Evolutionary conservation across 1,284 basidiomycete species (phyloP), one percentile per base, ranked within the genome.

Genomic region (Cystobasidiaceae sp.): DNA sequence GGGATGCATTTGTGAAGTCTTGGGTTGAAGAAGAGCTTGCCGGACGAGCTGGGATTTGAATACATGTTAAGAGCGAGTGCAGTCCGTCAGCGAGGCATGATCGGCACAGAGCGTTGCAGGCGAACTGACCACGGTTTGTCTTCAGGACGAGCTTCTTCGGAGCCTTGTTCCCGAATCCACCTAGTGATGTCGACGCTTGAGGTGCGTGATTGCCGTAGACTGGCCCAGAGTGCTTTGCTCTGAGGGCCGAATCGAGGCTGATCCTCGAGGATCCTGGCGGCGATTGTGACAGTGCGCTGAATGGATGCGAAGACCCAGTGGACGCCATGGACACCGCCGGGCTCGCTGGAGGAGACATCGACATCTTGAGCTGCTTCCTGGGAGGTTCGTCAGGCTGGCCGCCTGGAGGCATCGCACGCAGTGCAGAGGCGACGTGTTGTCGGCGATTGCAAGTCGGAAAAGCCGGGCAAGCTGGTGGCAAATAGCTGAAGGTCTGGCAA

Each of bases 121-220:
- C 19, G 27, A 5, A 49, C 50, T 45, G 34, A 64, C 61, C 32
- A 19, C 56, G 55, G 30, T 41, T 23, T n/a, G 41, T 44, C 63
- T 59, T 66, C 11, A 66, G 25, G 23, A 66, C 46, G 28, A 66
- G 63, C 56, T 66, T 66, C 57, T 59, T 66, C 6, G 55, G 49
- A 6, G 28, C 51, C 37, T 48, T 48, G 21, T 33, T 43, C 27
- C 56, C 43, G 37, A 34, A 9, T 6, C 19, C 17, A 28, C 28
- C 25, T n/a, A 8, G 43, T 17, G 45, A 48, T 7, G 32, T 59
- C 23, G 44, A 34, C 34, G 44, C 32, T 34, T 8, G 43, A 19
- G 30, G 3, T 9, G 21, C 43, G n/a, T 49, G n/a, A 19, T 6
- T 37, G 56, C 44, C 44, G 33, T 59, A 46, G 19, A 30, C 4